phyloP scores from a whole-genome alignment of 441 rosid genomes.

The Euphorbia schlechtendalii region DNA sequence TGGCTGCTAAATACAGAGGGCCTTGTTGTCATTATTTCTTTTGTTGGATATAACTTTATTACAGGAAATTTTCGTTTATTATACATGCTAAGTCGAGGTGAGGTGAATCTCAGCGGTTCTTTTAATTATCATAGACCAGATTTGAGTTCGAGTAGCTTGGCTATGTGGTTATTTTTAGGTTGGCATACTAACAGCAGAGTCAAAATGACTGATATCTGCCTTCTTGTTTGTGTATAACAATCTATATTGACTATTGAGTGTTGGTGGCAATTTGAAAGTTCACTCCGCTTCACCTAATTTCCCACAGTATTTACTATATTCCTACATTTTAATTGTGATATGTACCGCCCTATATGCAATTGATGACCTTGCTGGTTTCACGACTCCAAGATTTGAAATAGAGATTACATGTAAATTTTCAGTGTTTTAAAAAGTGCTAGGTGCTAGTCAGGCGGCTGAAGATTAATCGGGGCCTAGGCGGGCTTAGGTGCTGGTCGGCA shows the following conservation, averaged over 20 bases:
- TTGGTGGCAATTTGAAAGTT: conserved; percentile 1
- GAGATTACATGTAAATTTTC: neutral
- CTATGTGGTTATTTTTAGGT: neutral
- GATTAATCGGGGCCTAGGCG: no score
- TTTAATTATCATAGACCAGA: neutral
- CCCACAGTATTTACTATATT: neutral
- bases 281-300: neutral
- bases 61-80: neutral
- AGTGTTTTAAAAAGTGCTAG: no score
- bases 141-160: neutral
- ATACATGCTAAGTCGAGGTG: neutral
- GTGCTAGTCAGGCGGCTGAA: no score
- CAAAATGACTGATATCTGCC: neutral
- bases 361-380: neutral
- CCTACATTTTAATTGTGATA: neutral
- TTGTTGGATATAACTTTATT: neutral
- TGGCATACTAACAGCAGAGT: neutral
- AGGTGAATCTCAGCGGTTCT: conserved; percentile 1
- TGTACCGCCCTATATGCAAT: neutral
- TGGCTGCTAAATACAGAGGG: neutral
- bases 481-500: no score
- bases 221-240: neutral
- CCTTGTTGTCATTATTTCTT: neutral
- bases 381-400: neutral
- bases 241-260: conserved; percentile 2